phyloP scores from a whole-genome alignment of 106 monocot genomes.

The Dactylorhiza incarnata region DNA sequence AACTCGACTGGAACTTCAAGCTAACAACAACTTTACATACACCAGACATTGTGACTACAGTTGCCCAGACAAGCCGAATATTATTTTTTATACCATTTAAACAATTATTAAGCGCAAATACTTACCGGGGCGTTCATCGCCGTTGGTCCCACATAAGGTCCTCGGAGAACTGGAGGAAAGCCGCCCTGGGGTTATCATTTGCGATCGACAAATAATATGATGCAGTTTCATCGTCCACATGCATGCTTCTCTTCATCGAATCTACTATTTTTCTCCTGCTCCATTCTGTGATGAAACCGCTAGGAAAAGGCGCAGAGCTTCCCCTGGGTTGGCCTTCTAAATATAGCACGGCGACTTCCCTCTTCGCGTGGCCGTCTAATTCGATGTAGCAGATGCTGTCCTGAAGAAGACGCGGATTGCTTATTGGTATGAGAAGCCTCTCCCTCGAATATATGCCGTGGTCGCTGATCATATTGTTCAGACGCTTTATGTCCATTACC shows the following conservation, averaged over 20 bases:
- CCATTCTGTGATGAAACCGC: constrained; percentile 2
- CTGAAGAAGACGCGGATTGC: constrained; percentile 44
- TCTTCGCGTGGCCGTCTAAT: constrained; percentile 63
- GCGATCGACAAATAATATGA: constrained; percentile 77
- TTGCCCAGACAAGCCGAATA: not conserved
- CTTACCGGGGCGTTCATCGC: not conserved
- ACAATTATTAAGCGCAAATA: not conserved
- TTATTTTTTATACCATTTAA: not conserved
- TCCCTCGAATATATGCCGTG: constrained; percentile 90
- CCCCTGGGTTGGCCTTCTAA: constrained; percentile 17
- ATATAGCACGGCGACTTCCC: constrained; percentile 91
- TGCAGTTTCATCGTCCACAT: constrained; percentile 56
- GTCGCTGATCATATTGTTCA: constrained; percentile 98
- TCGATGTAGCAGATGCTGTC: constrained; percentile 75
- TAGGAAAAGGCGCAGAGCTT: not conserved
- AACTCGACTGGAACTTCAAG: too few relatives aligned
- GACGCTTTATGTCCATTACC: constrained; percentile 85
- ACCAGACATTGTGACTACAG: too few relatives aligned
- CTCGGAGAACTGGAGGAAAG: constrained; percentile 57
- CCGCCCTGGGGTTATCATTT: constrained; percentile 70
- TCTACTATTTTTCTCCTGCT: not conserved
- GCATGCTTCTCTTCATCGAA: constrained; percentile 4
- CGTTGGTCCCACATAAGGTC: constrained; percentile 70
- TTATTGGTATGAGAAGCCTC: constrained; percentile 77
- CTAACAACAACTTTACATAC: too few relatives aligned